phyloP scores from a whole-genome alignment of 495 filamentous ascomycete genomes.

The Podospora comata region DNA sequence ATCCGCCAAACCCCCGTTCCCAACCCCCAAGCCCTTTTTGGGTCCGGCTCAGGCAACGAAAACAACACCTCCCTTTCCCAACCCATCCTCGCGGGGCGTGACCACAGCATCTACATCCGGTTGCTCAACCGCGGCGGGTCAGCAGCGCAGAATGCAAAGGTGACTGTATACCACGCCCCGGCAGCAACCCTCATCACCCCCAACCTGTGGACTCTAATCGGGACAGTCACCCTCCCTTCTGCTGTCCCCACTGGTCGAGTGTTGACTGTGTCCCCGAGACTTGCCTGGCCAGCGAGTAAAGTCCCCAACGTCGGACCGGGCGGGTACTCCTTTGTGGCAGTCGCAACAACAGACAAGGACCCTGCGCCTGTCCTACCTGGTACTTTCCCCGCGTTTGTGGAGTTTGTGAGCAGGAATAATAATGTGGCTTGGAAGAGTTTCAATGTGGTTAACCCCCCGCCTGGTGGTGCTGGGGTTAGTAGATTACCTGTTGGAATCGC shows the following conservation, averaged over 20 bases:
- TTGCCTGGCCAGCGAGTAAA: conserved; percentile 5
- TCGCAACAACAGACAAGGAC: conserved; percentile 2
- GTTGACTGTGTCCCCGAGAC: conserved; percentile 4
- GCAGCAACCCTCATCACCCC: conserved; percentile 14
- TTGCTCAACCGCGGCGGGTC: conserved; percentile 13
- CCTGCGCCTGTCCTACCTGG: not conserved
- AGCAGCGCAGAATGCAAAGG: not conserved
- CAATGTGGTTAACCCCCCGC: conserved; percentile 1
- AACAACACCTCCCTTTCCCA: conserved; percentile 12
- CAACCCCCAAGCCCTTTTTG: conserved; percentile 11
- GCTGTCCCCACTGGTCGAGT: not conserved
- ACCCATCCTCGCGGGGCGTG: not conserved
- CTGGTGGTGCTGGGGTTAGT: not conserved
- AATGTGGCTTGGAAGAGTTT: conserved; percentile 15
- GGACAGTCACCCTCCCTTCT: not conserved
- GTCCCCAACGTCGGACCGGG: not conserved
- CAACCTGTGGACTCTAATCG: conserved; percentile 12
- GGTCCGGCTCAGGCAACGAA: conserved; percentile 5
- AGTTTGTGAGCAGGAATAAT: conserved; percentile 11
- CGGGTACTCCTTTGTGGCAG: conserved; percentile 15
- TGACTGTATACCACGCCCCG: conserved; percentile 9
- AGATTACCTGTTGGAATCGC: not conserved
- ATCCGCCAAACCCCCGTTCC: conserved; percentile 11
- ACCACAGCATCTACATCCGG: conserved; percentile 14
- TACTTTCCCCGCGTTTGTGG: conserved; percentile 6